A percentile compares a stretch with the other conserved stretches of the same genome.
Conservation (phyloP, 2,329 filamentous ascomycete genomes). For the Colletotrichum neosansevieriae region DNA sequence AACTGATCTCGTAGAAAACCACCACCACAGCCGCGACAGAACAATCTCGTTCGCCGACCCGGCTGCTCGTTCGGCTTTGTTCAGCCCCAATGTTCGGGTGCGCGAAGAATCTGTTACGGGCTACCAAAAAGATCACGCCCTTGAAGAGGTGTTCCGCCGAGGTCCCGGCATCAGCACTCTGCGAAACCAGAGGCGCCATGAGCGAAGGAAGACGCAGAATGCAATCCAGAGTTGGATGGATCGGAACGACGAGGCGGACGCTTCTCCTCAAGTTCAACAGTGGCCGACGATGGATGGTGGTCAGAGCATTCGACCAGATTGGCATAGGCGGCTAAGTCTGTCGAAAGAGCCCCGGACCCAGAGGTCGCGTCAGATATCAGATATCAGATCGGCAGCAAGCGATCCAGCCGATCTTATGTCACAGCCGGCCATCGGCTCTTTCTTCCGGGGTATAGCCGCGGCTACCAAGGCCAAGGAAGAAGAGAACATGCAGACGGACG, state of each 20-base stretch:
- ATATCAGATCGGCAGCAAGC: conserved; percentile 70
- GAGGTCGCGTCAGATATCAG: conserved; percentile 64
- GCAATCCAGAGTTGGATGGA: conserved; percentile 95
- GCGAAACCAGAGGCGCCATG: conserved; percentile 70
- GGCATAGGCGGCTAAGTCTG: conserved; percentile 66
- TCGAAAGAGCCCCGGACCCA: conserved; percentile 60
- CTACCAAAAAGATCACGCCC: conserved; percentile 87
- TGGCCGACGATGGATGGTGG: conserved; percentile 63
- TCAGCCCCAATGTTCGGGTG: conserved; percentile 78
- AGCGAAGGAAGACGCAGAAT: conserved; percentile 80
- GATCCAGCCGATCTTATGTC: conserved; percentile 74
- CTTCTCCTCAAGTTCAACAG: conserved; percentile 57
- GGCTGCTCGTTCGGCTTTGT: conserved; percentile 69
- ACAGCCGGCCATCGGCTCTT: conserved; percentile 36
- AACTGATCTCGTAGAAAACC: conserved; percentile 85
- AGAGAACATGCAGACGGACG: conserved; percentile 77
- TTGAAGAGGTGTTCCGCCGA: conserved; percentile 90
- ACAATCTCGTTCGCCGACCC: conserved; percentile 70
- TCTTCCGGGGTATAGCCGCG: conserved; percentile 37
- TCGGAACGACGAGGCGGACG: conserved; percentile 66
- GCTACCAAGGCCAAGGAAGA: conserved; percentile 46
- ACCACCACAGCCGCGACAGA: conserved; percentile 62
- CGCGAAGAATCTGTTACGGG: conserved; percentile 90
- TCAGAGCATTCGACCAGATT: conserved; percentile 54
- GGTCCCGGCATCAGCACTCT: conserved; percentile 74